Conservation (phyloP, 768 basidiomycete genomes). For the Tephrocybe sp. region DNA sequence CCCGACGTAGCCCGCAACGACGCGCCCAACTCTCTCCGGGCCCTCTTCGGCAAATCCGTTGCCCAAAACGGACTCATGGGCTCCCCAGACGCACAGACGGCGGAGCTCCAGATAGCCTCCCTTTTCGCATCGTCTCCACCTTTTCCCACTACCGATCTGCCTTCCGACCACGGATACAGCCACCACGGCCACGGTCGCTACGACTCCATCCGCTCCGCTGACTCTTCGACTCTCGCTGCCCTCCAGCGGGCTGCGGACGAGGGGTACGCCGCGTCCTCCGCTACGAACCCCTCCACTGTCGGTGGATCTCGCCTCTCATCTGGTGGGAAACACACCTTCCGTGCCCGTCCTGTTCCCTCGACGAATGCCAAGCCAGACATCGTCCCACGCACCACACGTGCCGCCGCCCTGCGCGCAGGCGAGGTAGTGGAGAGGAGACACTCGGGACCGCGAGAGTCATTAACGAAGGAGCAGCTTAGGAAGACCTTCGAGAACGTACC, state of each 20-base stretch:
- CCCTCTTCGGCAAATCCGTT: constrained; percentile 57
- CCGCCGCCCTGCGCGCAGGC: constrained; percentile 73
- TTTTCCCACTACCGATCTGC: constrained; percentile 68
- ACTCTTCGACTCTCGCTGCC: constrained; percentile 48
- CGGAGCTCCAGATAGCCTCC: constrained; percentile 76
- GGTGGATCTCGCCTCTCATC: constrained; percentile 38
- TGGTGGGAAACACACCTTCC: constrained; percentile 55
- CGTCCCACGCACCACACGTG: constrained; percentile 72
- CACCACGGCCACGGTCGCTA: constrained; percentile 23
- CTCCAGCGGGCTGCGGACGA: constrained; percentile 37
- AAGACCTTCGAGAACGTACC: constrained; percentile 78
- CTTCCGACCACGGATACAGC: constrained; percentile 29
- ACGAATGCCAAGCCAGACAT: constrained; percentile 67
- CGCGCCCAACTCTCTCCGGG: constrained; percentile 68
- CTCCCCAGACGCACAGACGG: constrained; percentile 62
- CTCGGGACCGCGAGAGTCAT: constrained; percentile 47
- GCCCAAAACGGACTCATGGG: constrained; percentile 73
- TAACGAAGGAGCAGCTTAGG: constrained; percentile 59
- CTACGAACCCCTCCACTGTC: constrained; percentile 41
- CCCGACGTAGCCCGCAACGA: constrained; percentile 53
- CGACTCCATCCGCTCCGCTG: constrained; percentile 41
- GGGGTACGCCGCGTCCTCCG: constrained; percentile 45
- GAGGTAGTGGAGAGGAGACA: constrained; percentile 42
- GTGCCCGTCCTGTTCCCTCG: constrained; percentile 65
- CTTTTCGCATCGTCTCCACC: constrained; percentile 85